A percentile compares a stretch with the other conserved stretches of the same genome.
These are phyloP conservation scores for Ophiosphaerella herpotricha DNA, from an alignment of 2,329 filamentous ascomycete genomes.

Conservation along the genomic window DNA sequence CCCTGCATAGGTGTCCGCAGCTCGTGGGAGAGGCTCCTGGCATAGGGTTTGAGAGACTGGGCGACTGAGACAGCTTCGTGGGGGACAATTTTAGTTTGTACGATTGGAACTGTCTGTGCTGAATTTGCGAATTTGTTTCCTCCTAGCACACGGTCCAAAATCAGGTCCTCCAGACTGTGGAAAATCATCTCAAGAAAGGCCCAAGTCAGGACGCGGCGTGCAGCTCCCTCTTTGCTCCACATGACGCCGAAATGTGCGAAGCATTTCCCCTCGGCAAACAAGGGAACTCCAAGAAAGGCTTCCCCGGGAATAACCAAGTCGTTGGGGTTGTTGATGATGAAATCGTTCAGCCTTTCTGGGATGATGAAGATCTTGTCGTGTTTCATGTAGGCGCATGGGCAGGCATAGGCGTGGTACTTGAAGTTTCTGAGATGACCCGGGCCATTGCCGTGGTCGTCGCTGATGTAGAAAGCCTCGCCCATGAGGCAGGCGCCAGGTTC, in stretches of 20 bases:
- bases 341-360: conserved; percentile 63
- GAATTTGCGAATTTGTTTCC: conserved; percentile 52
- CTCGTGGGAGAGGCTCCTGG: conserved; percentile 73
- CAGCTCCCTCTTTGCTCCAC: conserved; percentile 68
- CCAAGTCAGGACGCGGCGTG: conserved; percentile 64
- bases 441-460: conserved; percentile 59
- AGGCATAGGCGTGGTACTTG: conserved; percentile 67
- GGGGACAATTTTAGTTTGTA: conserved; percentile 54
- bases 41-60: conserved; percentile 72
- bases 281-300: conserved; percentile 68
- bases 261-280: conserved; percentile 68
- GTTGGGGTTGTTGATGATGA: conserved; percentile 66
- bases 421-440: conserved; percentile 61
- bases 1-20: conserved; percentile 76
- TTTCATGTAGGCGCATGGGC: conserved; percentile 71
- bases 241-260: conserved; percentile 74
- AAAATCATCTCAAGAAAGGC: conserved; percentile 69
- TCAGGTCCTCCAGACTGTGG: conserved; percentile 70
- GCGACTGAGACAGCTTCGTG: conserved; percentile 62
- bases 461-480: conserved; percentile 69
- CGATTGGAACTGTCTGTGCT: conserved; percentile 22
- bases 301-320: conserved; percentile 65
- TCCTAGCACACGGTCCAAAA: conserved; percentile 62
- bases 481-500: conserved; percentile 67
- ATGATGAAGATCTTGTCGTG: conserved; percentile 74